Conservation (phyloP, 495 filamentous ascomycete species). For the Podospora appendiculata region DNA sequence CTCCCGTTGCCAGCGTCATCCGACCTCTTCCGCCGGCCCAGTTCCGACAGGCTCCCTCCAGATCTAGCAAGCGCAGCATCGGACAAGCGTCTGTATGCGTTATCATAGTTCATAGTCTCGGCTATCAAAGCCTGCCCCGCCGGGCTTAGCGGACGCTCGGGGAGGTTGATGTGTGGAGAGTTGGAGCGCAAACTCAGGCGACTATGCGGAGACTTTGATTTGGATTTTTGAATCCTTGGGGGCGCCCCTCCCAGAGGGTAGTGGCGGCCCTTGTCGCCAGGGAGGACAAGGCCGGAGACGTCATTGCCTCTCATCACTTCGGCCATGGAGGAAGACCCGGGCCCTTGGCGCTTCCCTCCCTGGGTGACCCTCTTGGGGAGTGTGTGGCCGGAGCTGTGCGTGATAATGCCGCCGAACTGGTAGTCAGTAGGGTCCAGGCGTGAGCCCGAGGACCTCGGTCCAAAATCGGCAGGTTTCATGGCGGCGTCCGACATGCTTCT, state of each 20-base stretch:
- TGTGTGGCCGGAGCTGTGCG: slow-evolving; percentile 33
- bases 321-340: slow-evolving; percentile 32
- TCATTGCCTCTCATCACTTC: slow-evolving; percentile 42
- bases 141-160: slow-evolving; percentile 28
- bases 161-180: slow-evolving; percentile 43
- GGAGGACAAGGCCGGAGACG: slow-evolving; percentile 31
- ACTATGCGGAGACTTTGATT: slow-evolving; percentile 54
- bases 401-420: slow-evolving; percentile 45
- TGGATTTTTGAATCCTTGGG: slow-evolving; percentile 35
- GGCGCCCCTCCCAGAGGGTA: slow-evolving; percentile 34
- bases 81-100: slow-evolving; percentile 54
- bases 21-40: slow-evolving; percentile 38
- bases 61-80: slow-evolving; percentile 54
- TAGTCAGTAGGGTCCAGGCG: slow-evolving; percentile 39
- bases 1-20: slow-evolving; percentile 47
- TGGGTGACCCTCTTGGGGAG: slow-evolving; percentile 37
- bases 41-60: slow-evolving; percentile 44
- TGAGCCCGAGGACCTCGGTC: slow-evolving; percentile 23
- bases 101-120: slow-evolving; percentile 49
- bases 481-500: slow-evolving; percentile 46
- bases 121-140: slow-evolving; percentile 36
- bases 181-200: slow-evolving; percentile 48
- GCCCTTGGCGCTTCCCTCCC: slow-evolving; percentile 29
- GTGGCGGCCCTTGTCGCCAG: slow-evolving; percentile 36
- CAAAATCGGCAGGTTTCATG: slow-evolving; percentile 33